Evolutionary conservation across 2,329 filamentous ascomycete genomes (phyloP), one percentile per base, ranked within the genome.

Genomic region (Phaeosphaeriaceae sp.): DNA sequence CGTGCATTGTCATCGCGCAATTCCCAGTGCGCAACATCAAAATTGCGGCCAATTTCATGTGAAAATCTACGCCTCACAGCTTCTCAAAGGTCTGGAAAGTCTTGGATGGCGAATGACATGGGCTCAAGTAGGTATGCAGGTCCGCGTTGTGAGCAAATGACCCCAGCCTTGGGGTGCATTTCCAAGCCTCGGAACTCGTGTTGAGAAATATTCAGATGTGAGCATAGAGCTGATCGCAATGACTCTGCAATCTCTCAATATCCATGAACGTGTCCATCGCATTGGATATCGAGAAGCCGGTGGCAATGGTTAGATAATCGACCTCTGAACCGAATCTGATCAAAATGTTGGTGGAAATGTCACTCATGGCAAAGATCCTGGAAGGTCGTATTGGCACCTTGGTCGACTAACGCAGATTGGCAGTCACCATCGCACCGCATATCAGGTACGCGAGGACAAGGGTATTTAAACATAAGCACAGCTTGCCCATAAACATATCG

Each of bases 371-470:
- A 28, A 17, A 40, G 35, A 40, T 40, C 15, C 15, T 40, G 35
- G 35, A 40, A 40, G 35, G 4, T 40, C 35, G 35, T 40, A 40
- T 40, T 40, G 35, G 15, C 35, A 40, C 15, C 35, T 40, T 50
- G 11, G 30, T 23, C 4, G 21, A 44, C 49, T 40, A 32, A n/a
- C 13, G 9, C 42, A 58, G 51, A 57, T 64, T 61, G 58, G 56
- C 58, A 54, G 49, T 40, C 56, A 46, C 53, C 54, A 54, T 63
- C 30, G 46, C 49, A 61, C 26, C 13, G 30, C 54, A 56, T 28
- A 55, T 19, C 32, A 57, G 55, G 56, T 56, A 63, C 55, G 55
- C 60, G 55, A 61, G 28, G 26, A 49, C 60, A 61, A 60, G 63
- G 60, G 30, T 62, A 35, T 40, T 13, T 50, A 28, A n/a, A 35